phyloP scores from a whole-genome alignment of 208 protist genomes.

The Borovskyia barvae region DNA sequence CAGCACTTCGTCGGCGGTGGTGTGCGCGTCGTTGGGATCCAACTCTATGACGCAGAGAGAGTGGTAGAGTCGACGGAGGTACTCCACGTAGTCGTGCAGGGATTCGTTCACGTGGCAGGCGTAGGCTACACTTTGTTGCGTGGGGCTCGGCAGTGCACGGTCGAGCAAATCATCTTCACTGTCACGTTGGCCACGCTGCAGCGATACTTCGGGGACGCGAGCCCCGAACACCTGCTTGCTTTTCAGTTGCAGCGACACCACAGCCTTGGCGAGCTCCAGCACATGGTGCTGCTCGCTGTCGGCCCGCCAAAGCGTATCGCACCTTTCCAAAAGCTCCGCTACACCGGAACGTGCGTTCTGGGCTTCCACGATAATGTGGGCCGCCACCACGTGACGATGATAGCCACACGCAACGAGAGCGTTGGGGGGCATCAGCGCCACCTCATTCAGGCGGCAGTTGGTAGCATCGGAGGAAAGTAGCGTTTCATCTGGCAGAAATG shows the following conservation, averaged over 20 bases:
- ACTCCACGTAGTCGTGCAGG: conserved; percentile 63
- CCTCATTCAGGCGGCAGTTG: conserved; percentile 44
- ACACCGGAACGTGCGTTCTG: conserved; percentile 71
- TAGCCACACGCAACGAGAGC: conserved; percentile 78
- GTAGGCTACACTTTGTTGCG: conserved; percentile 29
- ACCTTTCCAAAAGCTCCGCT: conserved; percentile 53
- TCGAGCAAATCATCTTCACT: conserved; percentile 77
- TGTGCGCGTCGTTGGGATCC: conserved; percentile 50
- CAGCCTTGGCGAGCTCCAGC: conserved; percentile 53
- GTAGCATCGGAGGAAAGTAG: conserved; percentile 16
- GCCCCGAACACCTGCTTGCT: conserved; percentile 82
- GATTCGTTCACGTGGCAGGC: conserved; percentile 42
- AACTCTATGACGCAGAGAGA: conserved; percentile 71
- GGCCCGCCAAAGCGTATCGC: conserved; percentile 51
- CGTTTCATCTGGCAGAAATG: conserved; percentile 16
- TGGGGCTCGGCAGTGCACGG: conserved; percentile 38
- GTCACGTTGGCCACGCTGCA: conserved; percentile 51
- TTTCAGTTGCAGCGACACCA: conserved; percentile 69
- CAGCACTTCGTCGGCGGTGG: conserved; percentile 59
- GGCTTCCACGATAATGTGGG: conserved; percentile 80
- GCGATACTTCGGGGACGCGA: conserved; percentile 79
- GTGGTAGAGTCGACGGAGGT: conserved; percentile 60
- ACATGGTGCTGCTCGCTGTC: conserved; percentile 39
- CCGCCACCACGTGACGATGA: conserved; percentile 62
- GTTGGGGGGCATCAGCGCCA: conserved; percentile 53